These are phyloP conservation scores for Ophiocordyceps polyrhachis-furcata DNA, from an alignment of 2,329 filamentous ascomycete genomes.

Conservation along the genomic window DNA sequence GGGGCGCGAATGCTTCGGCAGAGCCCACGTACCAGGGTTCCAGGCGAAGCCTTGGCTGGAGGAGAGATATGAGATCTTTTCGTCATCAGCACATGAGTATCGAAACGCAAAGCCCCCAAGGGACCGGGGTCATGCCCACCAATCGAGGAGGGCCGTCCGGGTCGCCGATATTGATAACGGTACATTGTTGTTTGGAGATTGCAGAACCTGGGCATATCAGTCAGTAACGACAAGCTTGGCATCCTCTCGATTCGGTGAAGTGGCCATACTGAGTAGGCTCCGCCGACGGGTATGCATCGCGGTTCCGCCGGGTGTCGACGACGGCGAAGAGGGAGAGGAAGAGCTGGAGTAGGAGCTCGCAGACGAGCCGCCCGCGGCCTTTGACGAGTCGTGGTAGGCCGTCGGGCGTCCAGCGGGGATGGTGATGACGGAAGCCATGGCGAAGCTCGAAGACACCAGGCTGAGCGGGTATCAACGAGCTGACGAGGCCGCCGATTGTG, in stretches of 20 bases:
- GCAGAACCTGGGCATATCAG: slow-evolving; percentile 37
- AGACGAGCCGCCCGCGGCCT: slow-evolving; percentile 28
- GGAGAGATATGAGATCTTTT: slow-evolving; percentile 60
- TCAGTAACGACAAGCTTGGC: slow-evolving; percentile 8
- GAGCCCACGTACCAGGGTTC: slow-evolving; percentile 45
- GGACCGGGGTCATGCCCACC: slow-evolving; percentile 26
- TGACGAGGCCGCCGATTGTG: not conserved
- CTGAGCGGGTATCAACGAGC: too few relatives aligned
- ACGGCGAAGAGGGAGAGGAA: slow-evolving; percentile 37
- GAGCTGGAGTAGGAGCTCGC: slow-evolving; percentile 20
- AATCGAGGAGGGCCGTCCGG: slow-evolving; percentile 54
- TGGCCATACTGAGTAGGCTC: slow-evolving; percentile 39
- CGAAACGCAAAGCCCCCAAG: not conserved
- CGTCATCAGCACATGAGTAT: not conserved
- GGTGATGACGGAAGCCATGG: slow-evolving; percentile 50
- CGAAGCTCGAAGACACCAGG: not conserved
- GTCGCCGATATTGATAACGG: slow-evolving; percentile 62
- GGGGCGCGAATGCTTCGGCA: not conserved
- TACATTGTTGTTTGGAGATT: slow-evolving; percentile 55
- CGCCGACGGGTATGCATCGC: slow-evolving; percentile 36
- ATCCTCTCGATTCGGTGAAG: not conserved
- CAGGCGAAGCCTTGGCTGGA: slow-evolving; percentile 66
- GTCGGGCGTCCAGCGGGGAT: slow-evolving; percentile 34
- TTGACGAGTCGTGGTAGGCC: slow-evolving; percentile 20
- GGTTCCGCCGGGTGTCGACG: slow-evolving; percentile 30